A percentile compares a stretch with the other conserved stretches of the same genome.
Evolutionary conservation across 2,329 filamentous ascomycete genomes (phyloP).

Genomic region (Neocucurbitaria cava): DNA sequence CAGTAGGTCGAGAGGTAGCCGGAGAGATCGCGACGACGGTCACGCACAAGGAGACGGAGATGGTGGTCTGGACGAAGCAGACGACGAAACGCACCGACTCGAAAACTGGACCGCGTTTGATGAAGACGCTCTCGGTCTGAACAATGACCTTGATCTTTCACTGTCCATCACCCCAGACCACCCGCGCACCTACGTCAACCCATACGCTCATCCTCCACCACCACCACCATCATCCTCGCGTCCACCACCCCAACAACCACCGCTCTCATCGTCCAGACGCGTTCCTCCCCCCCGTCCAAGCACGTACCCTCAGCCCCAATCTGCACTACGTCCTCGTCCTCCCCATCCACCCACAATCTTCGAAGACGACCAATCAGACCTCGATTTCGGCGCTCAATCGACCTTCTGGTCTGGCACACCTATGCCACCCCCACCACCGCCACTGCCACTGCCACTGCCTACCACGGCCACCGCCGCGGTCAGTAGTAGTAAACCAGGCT

Average conservation of each 20-base stretch:
- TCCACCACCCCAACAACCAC: not conserved
- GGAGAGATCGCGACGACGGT: conserved; percentile 4
- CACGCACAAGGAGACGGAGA: not conserved
- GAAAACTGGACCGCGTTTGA: conserved; percentile 51
- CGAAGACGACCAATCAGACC: conserved; percentile 22
- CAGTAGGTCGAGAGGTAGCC: conserved; percentile 18
- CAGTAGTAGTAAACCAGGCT: conserved; percentile 40
- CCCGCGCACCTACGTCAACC: conserved; percentile 9
- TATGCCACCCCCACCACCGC: conserved; percentile 25
- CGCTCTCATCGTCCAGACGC: not conserved
- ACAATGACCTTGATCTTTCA: conserved; percentile 37
- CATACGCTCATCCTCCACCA: conserved; percentile 2
- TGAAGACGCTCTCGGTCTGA: conserved; percentile 35
- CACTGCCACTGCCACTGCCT: too few relatives aligned
- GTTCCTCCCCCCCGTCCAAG: conserved; percentile 17
- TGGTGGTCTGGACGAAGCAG: conserved; percentile 12
- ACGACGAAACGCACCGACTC: conserved; percentile 40
- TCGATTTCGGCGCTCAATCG: conserved; percentile 16
- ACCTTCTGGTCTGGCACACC: conserved; percentile 40
- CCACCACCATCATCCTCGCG: conserved; percentile 11
- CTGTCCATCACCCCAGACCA: conserved; percentile 38
- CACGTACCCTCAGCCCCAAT: conserved; percentile 23
- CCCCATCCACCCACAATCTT: conserved; percentile 26
- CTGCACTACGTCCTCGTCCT: conserved; percentile 16
- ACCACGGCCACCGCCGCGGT: too few relatives aligned